Base-by-base conservation (phyloP, 495 filamentous ascomycete species). In the Articulospora tetracladia region DNA sequence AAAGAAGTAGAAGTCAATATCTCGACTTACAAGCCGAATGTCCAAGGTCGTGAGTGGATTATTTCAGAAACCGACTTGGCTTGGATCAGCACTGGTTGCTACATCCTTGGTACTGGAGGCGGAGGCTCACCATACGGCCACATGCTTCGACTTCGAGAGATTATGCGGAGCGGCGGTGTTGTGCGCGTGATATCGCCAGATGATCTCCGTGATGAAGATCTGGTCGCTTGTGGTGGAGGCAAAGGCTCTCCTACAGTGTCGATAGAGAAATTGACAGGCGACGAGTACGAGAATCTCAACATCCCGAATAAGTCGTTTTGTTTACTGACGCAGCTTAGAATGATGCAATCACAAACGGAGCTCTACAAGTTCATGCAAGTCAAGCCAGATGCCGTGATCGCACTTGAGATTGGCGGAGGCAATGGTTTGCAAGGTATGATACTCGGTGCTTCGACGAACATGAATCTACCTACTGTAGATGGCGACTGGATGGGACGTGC, bases 21-120 rank as follows among this genome's bases (percentile, higher is more conserved):
- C 20, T 55, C 65, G 2, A 72, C 65, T 1, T 86, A 85, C 63
- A 74, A 59, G 24, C 83, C 83, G 0, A 69, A 66, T 3, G 76
- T 85, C 13, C 64, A 62, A 44, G 70, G 76, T 32, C 76, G 77
- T 23, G 69, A 80, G 41, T 85, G 82, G 83, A 72, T 78, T 66
- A 63, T 85, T 61, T 71, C 70, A 53, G 72, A 80, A 36, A 83
- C 74, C 0, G 84, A 88, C 66, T 70, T 86, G 1, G 30, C 68
- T 12, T 88, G 77, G 71, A 82, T 88, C 32, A 73, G 79, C 0
- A 76, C 71, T 11, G 84, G 85, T 1, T 85, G 82, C 65, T 83
- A 84, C 61, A 79, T 88, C 53, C 79, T 88, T 6, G 85, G 84
- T 6, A 82, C 79, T 0, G 85, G 83, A 8, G 84, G 84, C 0